Base-by-base conservation (phyloP, 306 rosid genomes). In the Erythrophleum fordii region DNA sequence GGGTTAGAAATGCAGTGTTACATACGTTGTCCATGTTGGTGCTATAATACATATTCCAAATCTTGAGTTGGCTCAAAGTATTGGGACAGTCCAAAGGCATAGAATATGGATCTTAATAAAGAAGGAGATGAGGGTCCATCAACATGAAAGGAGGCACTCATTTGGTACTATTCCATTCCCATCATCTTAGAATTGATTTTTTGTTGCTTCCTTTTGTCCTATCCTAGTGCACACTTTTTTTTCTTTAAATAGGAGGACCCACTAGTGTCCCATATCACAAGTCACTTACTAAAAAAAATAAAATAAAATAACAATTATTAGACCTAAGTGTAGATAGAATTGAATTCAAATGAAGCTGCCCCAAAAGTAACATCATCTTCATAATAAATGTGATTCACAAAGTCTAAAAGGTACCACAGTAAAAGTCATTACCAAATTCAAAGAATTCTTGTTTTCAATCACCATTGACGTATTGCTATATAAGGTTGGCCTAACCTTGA, bases 141-240 rank as follows among this genome's bases (percentile, higher is more conserved):
- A 5, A 87, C 89, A 87, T 86, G 89, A 46, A 90, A 90, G 83
- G 86, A 90, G 86, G 82, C 91, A 87, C 91, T 89, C 85, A 86
- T 90, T 83, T 79, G 75, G 83, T 78, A 81, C 26, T 66, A 37
- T 39, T 66, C 29, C 49, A 85, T 92, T 39, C 31, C 48, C 49
- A 86, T 91, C 92, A 86, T 82, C 83, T 85, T 77, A 67, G 79
- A 92, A 85, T 91, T 92, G 87, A 86, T 87, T 89, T 91, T 35
- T 65, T 85, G 86, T 87, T 88, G 88, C 84, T 86, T 84, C 88
- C 86, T 87, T 87, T 84, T 91, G 85, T 87, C 86, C 76, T 82
- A 80, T 88, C 72, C 80, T 56, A 77, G 70, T 86, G 56, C 83
- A 73, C 83, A 78, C 69, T 16, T 72, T 73, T 80, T 84, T 84